Evolutionary conservation across 106 monocot species (phyloP).

Genomic region (Dendrobium nobile): DNA sequence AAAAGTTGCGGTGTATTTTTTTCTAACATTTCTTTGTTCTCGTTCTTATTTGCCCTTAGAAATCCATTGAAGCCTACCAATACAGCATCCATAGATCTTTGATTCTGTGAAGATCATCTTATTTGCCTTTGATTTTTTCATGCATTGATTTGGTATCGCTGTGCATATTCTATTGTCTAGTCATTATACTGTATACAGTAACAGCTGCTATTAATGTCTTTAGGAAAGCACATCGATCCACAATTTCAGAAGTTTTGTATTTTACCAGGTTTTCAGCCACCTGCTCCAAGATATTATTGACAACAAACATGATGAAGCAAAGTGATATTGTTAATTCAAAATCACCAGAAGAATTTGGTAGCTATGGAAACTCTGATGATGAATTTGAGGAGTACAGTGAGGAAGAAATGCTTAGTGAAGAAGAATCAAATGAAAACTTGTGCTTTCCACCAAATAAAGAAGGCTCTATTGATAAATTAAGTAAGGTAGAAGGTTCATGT

Average conservation of each 20-base stretch:
- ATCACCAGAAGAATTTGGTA: not conserved
- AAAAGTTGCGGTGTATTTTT: not conserved
- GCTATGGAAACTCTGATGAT: not conserved
- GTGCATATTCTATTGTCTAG: not conserved
- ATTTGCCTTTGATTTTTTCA: not conserved
- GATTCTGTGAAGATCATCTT: not conserved
- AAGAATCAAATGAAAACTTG: conserved; percentile 6
- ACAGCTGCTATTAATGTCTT: not conserved
- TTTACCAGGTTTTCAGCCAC: not conserved
- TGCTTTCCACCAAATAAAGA: conserved; percentile 5
- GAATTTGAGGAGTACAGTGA: conserved; percentile 1
- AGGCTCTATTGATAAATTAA: not conserved
- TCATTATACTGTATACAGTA: not conserved
- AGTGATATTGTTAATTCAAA: conserved; percentile 5
- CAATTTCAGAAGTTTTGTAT: not conserved
- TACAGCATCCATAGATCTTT: not conserved
- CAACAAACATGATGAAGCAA: conserved; percentile 1
- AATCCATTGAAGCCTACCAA: not conserved
- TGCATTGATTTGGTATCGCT: not conserved
- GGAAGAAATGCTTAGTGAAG: conserved; percentile 11
- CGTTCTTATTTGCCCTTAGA: not conserved
- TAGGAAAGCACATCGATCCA: not conserved
- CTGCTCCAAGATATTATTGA: not conserved
- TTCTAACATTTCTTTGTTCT: not conserved
- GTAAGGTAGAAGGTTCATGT: not conserved